Base-by-base conservation (phyloP, 1,284 basidiomycete genomes). In the Lentinula novae-zelandiae region DNA sequence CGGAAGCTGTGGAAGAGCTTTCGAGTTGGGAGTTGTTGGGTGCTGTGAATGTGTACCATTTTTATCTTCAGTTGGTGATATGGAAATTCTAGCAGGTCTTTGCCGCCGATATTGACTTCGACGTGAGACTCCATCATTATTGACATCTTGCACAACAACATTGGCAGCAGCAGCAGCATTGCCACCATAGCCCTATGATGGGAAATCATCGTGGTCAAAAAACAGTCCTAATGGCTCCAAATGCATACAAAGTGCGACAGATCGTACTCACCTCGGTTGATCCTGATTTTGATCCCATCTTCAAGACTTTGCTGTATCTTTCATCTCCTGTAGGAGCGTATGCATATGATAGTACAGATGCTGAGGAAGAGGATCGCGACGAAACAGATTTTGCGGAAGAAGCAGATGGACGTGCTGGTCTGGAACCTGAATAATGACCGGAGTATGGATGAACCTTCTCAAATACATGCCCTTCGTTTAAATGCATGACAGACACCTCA, bases 261-360 rank as follows among this genome's bases (percentile, higher is more conserved):
- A 54, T 56, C 44, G 39, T 39, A 34, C 54, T 56, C 40, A 56
- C 40, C 54, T 44, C 42, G 7, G 39, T 56, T 54, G 53, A 54
- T 54, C 9, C 36, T 53, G 46, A 50, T 50, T 22, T 34, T 42
- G 53, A 46, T 56, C 42, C 40, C 54, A 54, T 54, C 39, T 40
- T 39, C 5, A 17, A 20, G 12, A n/a, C 9, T 46, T 22, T 22
- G 17, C 44, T 46, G 10, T 46, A 9, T 46, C 8, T 20, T 46
- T 46, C 17, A 17, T 3, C 6, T 46, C 20, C 44, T 46, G n/a
- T 46, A 22, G 3, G 39, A 44, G 36, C 42, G 39, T 22, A 8
- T 0, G 36, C 52, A 56, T 44, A 56, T 56, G 54, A 56, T 33
- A 56, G 42, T n/a, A 10, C 53, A 54, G n/a, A 22, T 54, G 36